These are phyloP conservation scores for Nigrospora oryzae DNA, from an alignment of 2,329 filamentous ascomycete genomes.

Conservation along the genomic window DNA sequence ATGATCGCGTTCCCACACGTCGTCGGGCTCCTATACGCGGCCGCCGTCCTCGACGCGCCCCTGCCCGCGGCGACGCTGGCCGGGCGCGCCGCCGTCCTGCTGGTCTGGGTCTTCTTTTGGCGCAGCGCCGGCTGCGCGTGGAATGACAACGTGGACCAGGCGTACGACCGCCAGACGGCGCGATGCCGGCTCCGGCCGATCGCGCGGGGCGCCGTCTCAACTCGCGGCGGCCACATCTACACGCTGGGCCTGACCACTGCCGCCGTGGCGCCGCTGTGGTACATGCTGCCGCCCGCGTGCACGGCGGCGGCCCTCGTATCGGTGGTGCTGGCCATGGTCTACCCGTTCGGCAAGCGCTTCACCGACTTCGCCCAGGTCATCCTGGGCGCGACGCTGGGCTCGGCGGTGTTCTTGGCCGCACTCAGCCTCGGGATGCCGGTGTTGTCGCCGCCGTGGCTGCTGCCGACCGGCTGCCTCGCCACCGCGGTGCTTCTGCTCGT, in stretches of 20 bases:
- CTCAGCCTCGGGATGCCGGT: conserved; percentile 34
- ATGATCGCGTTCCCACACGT: conserved; percentile 42
- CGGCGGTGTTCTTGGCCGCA: conserved; percentile 38
- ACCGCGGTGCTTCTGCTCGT: not conserved
- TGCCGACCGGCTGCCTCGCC: conserved; percentile 5
- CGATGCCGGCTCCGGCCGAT: conserved; percentile 42
- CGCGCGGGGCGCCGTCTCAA: conserved; percentile 35
- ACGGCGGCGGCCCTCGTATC: conserved; percentile 24
- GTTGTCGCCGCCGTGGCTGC: conserved; percentile 23
- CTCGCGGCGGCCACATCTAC: conserved; percentile 23
- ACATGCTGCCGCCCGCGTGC: conserved; percentile 23
- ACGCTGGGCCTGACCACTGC: conserved; percentile 20
- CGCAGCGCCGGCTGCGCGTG: conserved; percentile 43
- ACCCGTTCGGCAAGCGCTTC: conserved; percentile 42
- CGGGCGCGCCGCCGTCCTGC: conserved; percentile 26
- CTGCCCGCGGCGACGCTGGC: not conserved
- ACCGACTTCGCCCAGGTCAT: conserved; percentile 44
- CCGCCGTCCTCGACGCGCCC: conserved; percentile 18
- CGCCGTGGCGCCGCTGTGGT: conserved; percentile 27
- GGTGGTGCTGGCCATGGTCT: conserved; percentile 28
- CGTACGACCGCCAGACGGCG: conserved; percentile 41
- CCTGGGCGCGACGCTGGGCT: conserved; percentile 39
- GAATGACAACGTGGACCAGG: conserved; percentile 47
- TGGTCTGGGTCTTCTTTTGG: conserved; percentile 34
- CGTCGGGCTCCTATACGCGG: conserved; percentile 34